These are phyloP conservation scores for Mortierella sp. DNA, from an alignment of 371 early-diverging fungal species.

Conservation along the genomic window DNA sequence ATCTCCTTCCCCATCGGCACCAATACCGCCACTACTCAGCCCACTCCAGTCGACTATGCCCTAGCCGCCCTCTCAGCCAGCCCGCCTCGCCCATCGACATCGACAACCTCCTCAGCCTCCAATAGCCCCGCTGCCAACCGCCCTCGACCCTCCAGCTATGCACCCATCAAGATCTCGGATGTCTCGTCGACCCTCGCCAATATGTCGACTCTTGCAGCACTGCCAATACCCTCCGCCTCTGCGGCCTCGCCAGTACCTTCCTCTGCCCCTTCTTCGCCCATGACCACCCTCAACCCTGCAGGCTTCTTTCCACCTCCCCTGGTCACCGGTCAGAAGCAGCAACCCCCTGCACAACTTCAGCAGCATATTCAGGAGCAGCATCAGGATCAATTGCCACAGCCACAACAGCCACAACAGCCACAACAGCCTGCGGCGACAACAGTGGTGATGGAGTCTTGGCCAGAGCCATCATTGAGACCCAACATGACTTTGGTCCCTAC, in stretches of 20 bases:
- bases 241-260: conserved; percentile 5
- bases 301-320: neutral
- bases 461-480: conserved; percentile 12
- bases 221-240: conserved; percentile 41
- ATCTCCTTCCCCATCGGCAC: conserved; percentile 14
- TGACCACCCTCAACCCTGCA: neutral
- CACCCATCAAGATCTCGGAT: conserved; percentile 46
- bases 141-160: conserved; percentile 48
- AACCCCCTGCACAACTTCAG: neutral
- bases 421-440: neutral
- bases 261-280: neutral
- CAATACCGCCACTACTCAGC: conserved; percentile 5
- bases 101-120: conserved; percentile 24
- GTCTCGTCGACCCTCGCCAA: conserved; percentile 43
- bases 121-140: conserved; percentile 15
- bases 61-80: conserved; percentile 28
- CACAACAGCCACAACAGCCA: conserved; percentile 14
- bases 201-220: conserved; percentile 39
- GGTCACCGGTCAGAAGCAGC: conserved; percentile 5
- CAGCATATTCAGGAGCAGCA: neutral
- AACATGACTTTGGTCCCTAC: conserved; percentile 11
- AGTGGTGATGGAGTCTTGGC: neutral
- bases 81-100: conserved; percentile 31
- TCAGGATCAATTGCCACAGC: neutral
- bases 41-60: conserved; percentile 24